Conservation (phyloP, 805 yeast genomes). For the Ogataea henricii region DNA sequence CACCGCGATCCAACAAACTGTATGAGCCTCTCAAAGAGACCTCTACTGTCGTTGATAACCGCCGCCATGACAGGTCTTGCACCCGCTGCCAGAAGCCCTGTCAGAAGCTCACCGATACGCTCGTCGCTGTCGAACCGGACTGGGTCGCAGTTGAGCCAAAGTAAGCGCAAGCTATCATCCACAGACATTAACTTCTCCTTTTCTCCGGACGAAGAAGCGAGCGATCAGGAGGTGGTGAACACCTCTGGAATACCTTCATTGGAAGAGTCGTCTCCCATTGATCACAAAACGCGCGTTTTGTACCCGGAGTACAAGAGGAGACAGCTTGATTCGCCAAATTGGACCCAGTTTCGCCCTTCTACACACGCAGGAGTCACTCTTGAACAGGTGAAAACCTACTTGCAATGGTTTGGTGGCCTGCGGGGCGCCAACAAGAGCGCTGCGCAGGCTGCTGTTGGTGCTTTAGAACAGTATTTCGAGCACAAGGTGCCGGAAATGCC, state of each 20-base stretch:
- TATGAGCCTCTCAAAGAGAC: slow-evolving; percentile 6
- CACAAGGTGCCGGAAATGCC: not conserved
- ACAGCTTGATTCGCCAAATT: slow-evolving; percentile 22
- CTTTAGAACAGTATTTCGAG: slow-evolving; percentile 13
- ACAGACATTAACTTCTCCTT: slow-evolving; percentile 21
- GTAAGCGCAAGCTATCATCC: slow-evolving; percentile 14
- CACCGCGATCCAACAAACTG: not conserved
- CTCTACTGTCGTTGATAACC: not conserved
- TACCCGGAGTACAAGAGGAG: slow-evolving; percentile 20
- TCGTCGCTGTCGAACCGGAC: slow-evolving; percentile 1
- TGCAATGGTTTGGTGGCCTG: slow-evolving; percentile 22
- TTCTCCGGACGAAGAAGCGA: slow-evolving; percentile 15
- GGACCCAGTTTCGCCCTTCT: slow-evolving; percentile 15
- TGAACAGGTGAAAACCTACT: slow-evolving; percentile 19
- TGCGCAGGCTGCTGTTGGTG: slow-evolving; percentile 13
- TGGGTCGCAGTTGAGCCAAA: slow-evolving; percentile 5
- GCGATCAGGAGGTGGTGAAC: not conserved
- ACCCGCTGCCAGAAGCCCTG: not conserved
- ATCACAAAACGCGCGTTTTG: slow-evolving; percentile 20
- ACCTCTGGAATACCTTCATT: not conserved
- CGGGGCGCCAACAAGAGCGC: slow-evolving; percentile 13
- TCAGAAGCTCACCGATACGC: slow-evolving; percentile 7
- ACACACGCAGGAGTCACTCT: slow-evolving; percentile 20
- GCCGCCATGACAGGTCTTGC: slow-evolving; percentile 7
- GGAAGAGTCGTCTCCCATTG: slow-evolving; percentile 18